Percentiles rank a stretch among this genome's conserved stretches.
Evolutionary conservation across 768 basidiomycete species (phyloP).

Genomic region (Tricholoma sp.): DNA sequence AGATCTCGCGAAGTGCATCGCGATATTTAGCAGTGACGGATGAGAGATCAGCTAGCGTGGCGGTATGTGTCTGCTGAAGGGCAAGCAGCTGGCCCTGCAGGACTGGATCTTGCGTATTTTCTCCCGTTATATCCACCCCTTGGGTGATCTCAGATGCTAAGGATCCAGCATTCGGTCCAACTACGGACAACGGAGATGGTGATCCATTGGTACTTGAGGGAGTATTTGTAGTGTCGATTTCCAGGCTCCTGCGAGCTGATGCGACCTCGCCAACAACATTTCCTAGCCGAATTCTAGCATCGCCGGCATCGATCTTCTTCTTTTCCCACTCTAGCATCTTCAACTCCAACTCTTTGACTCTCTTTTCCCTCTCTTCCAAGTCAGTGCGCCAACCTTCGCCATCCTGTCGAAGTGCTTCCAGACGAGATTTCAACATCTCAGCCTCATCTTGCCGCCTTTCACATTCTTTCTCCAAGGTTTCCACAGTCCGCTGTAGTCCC

Average conservation of each 20-base stretch:
- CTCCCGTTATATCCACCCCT: conserved; percentile 18
- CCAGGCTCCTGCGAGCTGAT: conserved; percentile 62
- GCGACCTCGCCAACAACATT: conserved; percentile 67
- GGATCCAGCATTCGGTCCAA: conserved; percentile 22
- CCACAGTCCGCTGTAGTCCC: conserved; percentile 63
- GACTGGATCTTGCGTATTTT: conserved; percentile 27
- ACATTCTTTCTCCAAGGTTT: conserved; percentile 71
- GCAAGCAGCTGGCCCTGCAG: conserved; percentile 60
- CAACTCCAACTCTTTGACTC: conserved; percentile 69
- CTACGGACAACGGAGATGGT: conserved; percentile 18
- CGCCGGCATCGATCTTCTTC: conserved; percentile 62
- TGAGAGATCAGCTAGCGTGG: conserved; percentile 76
- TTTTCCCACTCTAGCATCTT: conserved; percentile 77
- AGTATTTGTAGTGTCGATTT: conserved; percentile 37
- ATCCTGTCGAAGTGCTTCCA: conserved; percentile 66
- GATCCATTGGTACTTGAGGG: conserved; percentile 10
- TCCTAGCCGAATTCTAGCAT: conserved; percentile 62
- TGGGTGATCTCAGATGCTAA: conserved; percentile 20
- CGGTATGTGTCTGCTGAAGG: conserved; percentile 79
- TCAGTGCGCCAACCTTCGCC: conserved; percentile 81
- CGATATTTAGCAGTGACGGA: conserved; percentile 78
- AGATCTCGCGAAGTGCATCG: conserved; percentile 86
- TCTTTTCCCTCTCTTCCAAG: conserved; percentile 77
- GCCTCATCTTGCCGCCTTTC: conserved; percentile 72
- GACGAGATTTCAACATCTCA: conserved; percentile 60